Conservation (phyloP, 176 grass and related monocot genomes). For the Avena insularis region DNA sequence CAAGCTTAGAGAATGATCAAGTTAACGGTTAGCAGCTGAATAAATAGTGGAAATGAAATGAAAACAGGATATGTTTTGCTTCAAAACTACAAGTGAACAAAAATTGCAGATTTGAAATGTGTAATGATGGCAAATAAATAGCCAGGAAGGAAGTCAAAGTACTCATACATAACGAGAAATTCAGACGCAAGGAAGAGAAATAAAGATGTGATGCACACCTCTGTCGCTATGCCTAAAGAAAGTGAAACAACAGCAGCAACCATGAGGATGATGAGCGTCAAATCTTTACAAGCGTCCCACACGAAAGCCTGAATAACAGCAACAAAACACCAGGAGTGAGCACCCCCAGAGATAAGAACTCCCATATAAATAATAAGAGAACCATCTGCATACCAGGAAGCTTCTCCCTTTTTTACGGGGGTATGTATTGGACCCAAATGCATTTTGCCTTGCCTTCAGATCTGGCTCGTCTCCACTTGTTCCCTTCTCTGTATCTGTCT, state of each 20-base stretch:
- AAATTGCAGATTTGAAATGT: background rate
- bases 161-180: background rate
- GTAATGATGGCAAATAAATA: background rate
- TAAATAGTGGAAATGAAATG: background rate
- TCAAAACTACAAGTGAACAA: background rate
- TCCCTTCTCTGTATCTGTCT: conserved; percentile 66
- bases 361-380: background rate
- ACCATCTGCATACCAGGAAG: conserved; percentile 60
- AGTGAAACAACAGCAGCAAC: conserved; percentile 86
- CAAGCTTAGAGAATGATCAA: background rate
- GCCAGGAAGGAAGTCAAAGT: background rate
- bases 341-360: conserved; percentile 2
- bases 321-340: background rate
- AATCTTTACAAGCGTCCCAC: conserved; percentile 93
- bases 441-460: conserved; percentile 57
- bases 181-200: background rate
- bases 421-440: conserved; percentile 87
- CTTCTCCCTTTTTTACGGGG: conserved; percentile 91
- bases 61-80: background rate
- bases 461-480: conserved; percentile 65
- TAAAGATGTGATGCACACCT: conserved; percentile 56
- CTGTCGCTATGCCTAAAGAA: conserved; percentile 90
- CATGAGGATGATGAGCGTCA: conserved; percentile 97
- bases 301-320: conserved; percentile 71
- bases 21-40: conserved; percentile 2